phyloP scores from a whole-genome alignment of 2,329 filamentous ascomycete species.

The Colletotrichum costaricense region DNA sequence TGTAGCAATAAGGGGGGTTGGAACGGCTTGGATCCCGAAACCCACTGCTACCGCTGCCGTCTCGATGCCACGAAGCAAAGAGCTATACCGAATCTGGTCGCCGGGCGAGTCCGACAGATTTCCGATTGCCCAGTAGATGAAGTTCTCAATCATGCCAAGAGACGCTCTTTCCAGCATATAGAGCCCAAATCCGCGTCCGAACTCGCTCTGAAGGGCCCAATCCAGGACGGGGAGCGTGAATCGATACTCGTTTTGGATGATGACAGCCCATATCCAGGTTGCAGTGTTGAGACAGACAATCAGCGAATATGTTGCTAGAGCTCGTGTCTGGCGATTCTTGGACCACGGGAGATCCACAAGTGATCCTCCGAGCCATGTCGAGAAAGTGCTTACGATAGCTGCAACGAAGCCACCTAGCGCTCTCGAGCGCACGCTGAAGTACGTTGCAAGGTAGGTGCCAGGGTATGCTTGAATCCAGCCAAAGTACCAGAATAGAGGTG shows the following conservation, averaged over 20 bases:
- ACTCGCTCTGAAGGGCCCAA: conserved; percentile 52
- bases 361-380: conserved; percentile 49
- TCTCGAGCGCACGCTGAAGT: conserved; percentile 54
- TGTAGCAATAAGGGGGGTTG: conserved; percentile 54
- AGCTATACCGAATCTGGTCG: conserved; percentile 57
- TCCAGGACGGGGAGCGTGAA: conserved; percentile 54
- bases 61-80: conserved; percentile 54
- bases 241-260: conserved; percentile 58
- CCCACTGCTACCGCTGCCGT: conserved; percentile 53
- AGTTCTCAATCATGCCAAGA: conserved; percentile 54
- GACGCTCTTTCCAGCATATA: conserved; percentile 54
- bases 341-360: conserved; percentile 52
- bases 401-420: conserved; percentile 48
- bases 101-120: conserved; percentile 56
- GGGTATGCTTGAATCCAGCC: conserved; percentile 51
- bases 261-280: conserved; percentile 59
- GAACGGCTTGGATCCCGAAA: conserved; percentile 57
- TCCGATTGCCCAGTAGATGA: conserved; percentile 59
- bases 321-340: conserved; percentile 51
- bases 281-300: conserved; percentile 55
- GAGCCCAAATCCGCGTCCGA: conserved; percentile 55
- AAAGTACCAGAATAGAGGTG: conserved; percentile 46
- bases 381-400: conserved; percentile 51
- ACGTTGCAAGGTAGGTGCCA: conserved; percentile 53
- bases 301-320: conserved; percentile 50